Percentiles rank a stretch among this genome's conserved stretches.
Evolutionary conservation across 177 flowering plant genomes (phyloP).

Genomic region (Vitis hybrid): DNA sequence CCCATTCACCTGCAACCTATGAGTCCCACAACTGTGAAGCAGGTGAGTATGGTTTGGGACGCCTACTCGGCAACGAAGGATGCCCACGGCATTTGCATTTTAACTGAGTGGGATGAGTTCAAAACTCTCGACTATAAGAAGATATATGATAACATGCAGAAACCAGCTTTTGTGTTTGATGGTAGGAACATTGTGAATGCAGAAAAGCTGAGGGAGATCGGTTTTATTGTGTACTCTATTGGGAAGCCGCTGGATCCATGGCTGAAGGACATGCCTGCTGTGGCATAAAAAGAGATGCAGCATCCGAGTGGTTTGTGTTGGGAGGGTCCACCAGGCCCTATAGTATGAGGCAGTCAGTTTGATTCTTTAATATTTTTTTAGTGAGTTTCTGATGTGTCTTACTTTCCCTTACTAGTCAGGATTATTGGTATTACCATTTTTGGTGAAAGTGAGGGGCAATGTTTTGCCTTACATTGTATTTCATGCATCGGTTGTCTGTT

Average conservation of each 20-base stretch:
- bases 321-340: background rate
- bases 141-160: constrained; percentile 84
- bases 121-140: constrained; percentile 68
- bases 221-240: constrained; percentile 84
- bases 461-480: constrained; percentile 16
- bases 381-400: constrained; percentile 8
- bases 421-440: constrained; percentile 1
- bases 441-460: constrained; percentile 7
- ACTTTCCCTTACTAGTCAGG: constrained; percentile 14
- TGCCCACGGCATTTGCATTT: constrained; percentile 80
- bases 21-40: constrained; percentile 80
- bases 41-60: constrained; percentile 70
- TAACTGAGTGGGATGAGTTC: constrained; percentile 96
- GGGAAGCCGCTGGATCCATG: constrained; percentile 93
- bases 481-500: background rate
- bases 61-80: constrained; percentile 79
- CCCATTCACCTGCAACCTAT: constrained; percentile 81
- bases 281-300: constrained; percentile 36
- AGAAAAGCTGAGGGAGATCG: constrained; percentile 74
- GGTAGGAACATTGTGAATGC: constrained; percentile 73
- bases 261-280: constrained; percentile 95
- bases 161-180: constrained; percentile 84
- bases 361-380: constrained; percentile 17
- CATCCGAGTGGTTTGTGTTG: background rate
- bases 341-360: constrained; percentile 14